Conservation (phyloP, 768 basidiomycete species). For the Strobilomyces dryophilus region DNA sequence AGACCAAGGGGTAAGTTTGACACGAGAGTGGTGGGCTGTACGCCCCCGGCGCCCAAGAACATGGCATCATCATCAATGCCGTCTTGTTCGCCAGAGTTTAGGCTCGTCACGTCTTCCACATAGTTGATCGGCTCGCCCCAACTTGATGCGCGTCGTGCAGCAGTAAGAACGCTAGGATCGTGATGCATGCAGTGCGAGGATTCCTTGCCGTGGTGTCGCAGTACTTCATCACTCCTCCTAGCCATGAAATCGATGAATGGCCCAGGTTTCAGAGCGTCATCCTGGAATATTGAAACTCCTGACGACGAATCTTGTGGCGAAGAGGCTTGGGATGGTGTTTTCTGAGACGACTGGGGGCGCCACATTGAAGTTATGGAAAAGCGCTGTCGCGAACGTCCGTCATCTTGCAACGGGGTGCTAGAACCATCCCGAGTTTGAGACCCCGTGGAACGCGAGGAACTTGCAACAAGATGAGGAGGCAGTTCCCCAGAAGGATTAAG, state of each 20-base stretch:
- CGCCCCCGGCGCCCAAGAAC: constrained; percentile 49
- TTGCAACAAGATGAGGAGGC: constrained; percentile 3
- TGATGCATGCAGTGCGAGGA: constrained; percentile 24
- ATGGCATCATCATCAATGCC: constrained; percentile 49
- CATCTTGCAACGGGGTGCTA: constrained; percentile 19
- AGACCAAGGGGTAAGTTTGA: constrained; percentile 34
- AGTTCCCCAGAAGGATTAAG: constrained; percentile 21
- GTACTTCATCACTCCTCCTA: constrained; percentile 45
- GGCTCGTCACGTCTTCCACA: constrained; percentile 39
- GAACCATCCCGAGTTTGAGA: constrained; percentile 24
- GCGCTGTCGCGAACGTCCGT: constrained; percentile 24
- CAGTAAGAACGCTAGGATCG: constrained; percentile 31
- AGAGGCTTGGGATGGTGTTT: constrained; percentile 25
- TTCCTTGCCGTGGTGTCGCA: constrained; percentile 29
- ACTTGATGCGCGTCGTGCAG: constrained; percentile 59
- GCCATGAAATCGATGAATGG: constrained; percentile 20
- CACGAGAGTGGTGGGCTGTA: constrained; percentile 32
- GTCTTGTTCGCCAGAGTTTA: constrained; percentile 44
- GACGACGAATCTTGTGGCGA: constrained; percentile 32
- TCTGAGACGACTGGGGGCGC: constrained; percentile 20
- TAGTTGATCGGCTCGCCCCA: constrained; percentile 52
- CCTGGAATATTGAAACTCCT: constrained; percentile 27
- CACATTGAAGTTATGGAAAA: constrained; percentile 32
- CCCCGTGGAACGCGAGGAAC: constrained; percentile 19
- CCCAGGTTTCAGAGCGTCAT: constrained; percentile 14